Conservation (phyloP, 2,329 filamentous ascomycete genomes). For the Bipolaris cookei region DNA sequence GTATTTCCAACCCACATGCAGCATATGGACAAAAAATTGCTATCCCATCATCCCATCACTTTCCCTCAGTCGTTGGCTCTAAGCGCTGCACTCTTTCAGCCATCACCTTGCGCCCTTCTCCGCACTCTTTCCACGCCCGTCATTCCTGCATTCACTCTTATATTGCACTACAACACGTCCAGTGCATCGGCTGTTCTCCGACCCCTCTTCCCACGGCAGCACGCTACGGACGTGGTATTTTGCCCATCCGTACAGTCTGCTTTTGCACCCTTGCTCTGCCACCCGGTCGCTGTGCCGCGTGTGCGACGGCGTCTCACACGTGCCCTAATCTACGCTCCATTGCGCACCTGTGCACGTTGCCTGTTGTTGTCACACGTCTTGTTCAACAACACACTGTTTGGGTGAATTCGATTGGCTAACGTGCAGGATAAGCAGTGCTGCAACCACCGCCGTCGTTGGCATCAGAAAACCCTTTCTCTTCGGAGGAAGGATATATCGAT, state of each 20-base stretch:
- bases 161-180: slow-evolving; percentile 39
- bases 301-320: slow-evolving; percentile 46
- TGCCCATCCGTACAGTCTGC: slow-evolving; percentile 44
- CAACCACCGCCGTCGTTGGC: slow-evolving; percentile 51
- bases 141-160: slow-evolving; percentile 40
- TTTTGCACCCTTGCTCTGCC: slow-evolving; percentile 40
- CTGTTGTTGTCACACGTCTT: slow-evolving; percentile 47
- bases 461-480: slow-evolving; percentile 52
- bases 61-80: slow-evolving; percentile 29
- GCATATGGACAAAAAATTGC: slow-evolving; percentile 18
- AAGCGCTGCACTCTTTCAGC: slow-evolving; percentile 36
- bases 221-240: slow-evolving; percentile 38
- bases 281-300: slow-evolving; percentile 46
- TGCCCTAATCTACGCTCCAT: slow-evolving; percentile 30
- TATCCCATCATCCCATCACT: background rate
- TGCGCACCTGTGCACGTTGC: slow-evolving; percentile 45
- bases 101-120: slow-evolving; percentile 46
- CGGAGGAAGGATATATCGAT: slow-evolving; percentile 56
- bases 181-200: slow-evolving; percentile 25
- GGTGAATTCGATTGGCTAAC: slow-evolving; percentile 51
- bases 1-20: slow-evolving; percentile 33
- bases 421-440: slow-evolving; percentile 51
- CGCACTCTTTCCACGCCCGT: slow-evolving; percentile 45
- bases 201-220: slow-evolving; percentile 28
- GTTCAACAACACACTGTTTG: slow-evolving; percentile 40